A percentile compares a stretch with the other conserved stretches of the same genome.
phyloP scores from a whole-genome alignment of 768 basidiomycete genomes.

The Omphalotus guepiniiformis region DNA sequence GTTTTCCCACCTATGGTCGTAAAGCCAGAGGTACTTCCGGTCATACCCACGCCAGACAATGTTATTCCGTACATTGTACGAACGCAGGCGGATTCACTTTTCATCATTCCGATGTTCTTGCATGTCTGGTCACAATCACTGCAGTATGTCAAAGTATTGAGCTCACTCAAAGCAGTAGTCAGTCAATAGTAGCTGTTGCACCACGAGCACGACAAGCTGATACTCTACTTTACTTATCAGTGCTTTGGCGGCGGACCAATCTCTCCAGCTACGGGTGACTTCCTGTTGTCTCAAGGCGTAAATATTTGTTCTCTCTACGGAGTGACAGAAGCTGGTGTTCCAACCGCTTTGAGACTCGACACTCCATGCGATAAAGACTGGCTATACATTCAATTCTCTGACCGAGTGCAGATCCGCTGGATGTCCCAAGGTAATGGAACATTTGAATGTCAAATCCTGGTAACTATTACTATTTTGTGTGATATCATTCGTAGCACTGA shows the following conservation, averaged over 20 bases:
- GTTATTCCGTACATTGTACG: constrained; percentile 18
- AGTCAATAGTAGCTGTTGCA: not conserved
- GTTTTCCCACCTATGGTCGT: constrained; percentile 1
- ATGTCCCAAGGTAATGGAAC: constrained; percentile 31
- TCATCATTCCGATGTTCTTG: constrained; percentile 23
- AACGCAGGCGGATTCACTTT: constrained; percentile 12
- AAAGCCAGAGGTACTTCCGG: constrained; percentile 14
- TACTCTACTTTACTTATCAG: too few relatives aligned
- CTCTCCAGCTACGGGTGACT: constrained; percentile 11
- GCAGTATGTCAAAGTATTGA: constrained; percentile 14
- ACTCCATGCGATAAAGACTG: constrained; percentile 17
- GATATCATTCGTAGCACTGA: not conserved
- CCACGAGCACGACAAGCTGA: not conserved
- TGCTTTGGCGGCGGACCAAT: constrained; percentile 5
- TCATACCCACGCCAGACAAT: constrained; percentile 25
- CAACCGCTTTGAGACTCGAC: constrained; percentile 14
- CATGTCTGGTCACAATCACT: constrained; percentile 19
- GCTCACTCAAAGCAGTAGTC: constrained; percentile 15
- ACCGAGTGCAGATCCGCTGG: constrained; percentile 28
- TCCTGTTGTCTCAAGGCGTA: constrained; percentile 16
- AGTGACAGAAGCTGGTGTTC: constrained; percentile 20
- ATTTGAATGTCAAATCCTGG: constrained; percentile 35
- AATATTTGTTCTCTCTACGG: constrained; percentile 13
- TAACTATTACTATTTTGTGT: constrained; percentile 12
- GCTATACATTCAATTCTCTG: constrained; percentile 28